Evolutionary conservation across 495 filamentous ascomycete species (phyloP).

Genomic region (Rhizodiscina lignyota): DNA sequence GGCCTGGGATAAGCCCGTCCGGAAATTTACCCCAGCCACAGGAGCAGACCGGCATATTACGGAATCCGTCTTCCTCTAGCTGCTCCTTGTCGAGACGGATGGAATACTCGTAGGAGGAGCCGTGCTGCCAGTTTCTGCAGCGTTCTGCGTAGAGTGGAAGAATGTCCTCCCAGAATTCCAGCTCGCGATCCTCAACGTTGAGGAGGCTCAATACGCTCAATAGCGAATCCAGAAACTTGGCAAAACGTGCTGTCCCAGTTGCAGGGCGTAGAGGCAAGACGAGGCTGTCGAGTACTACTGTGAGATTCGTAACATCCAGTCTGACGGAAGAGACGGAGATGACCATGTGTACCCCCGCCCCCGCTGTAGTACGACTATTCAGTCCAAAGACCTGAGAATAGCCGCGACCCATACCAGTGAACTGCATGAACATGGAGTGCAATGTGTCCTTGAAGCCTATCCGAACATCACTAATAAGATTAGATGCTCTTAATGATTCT

Average conservation of each 20-base stretch:
- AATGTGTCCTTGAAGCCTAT: not conserved
- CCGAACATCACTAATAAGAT: not conserved
- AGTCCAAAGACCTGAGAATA: not conserved
- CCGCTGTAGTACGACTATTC: not conserved
- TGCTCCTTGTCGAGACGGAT: not conserved
- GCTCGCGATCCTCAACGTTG: not conserved
- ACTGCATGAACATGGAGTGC: not conserved
- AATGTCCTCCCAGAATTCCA: not conserved
- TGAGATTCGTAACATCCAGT: not conserved
- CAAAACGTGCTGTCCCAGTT: no score
- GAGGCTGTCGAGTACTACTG: not conserved
- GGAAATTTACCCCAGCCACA: not conserved
- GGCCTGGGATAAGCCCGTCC: not conserved
- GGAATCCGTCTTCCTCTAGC: not conserved
- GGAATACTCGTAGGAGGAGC: not conserved
- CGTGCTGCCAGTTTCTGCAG: not conserved
- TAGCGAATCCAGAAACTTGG: no score
- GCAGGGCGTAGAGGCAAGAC: not conserved
- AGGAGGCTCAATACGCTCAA: no score
- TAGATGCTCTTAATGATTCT: not conserved
- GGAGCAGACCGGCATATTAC: not conserved
- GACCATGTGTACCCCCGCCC: not conserved
- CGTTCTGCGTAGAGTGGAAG: not conserved
- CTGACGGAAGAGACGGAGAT: not conserved
- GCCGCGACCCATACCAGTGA: not conserved